Conservation (phyloP, 2,329 filamentous ascomycete species). For the Fusarium coicis region DNA sequence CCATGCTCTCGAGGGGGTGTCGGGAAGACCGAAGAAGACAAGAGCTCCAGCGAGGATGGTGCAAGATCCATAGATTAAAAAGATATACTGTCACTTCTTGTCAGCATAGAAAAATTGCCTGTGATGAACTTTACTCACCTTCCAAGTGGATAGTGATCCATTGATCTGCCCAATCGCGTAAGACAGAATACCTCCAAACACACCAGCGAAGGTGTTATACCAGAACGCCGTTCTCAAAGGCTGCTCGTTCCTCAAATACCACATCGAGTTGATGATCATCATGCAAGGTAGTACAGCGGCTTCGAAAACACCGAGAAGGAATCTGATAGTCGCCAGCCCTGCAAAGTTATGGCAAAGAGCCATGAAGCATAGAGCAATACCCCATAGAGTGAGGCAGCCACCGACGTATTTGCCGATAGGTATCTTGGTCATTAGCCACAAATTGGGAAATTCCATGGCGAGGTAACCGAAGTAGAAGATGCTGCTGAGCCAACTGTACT, state of each 20-base stretch:
- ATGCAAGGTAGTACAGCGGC: constrained; percentile 44
- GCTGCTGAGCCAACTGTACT: constrained; percentile 73
- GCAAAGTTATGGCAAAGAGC: constrained; percentile 40
- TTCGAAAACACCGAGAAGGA: constrained; percentile 46
- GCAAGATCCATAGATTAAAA: constrained; percentile 40
- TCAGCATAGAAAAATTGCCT: background rate
- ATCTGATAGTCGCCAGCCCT: constrained; percentile 40
- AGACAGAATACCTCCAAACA: constrained; percentile 47
- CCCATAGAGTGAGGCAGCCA: constrained; percentile 36
- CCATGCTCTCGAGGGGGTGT: constrained; percentile 10
- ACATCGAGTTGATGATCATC: constrained; percentile 47
- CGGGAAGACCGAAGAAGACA: constrained; percentile 2
- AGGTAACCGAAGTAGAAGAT: constrained; percentile 60
- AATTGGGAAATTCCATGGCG: constrained; percentile 58
- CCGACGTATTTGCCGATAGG: constrained; percentile 38
- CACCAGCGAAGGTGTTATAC: constrained; percentile 47
- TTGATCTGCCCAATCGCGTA: constrained; percentile 47
- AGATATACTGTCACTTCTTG: constrained; percentile 9
- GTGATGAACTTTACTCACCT: background rate
- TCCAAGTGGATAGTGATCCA: constrained; percentile 38
- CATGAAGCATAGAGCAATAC: constrained; percentile 39
- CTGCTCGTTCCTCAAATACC: constrained; percentile 48
- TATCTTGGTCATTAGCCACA: constrained; percentile 36
- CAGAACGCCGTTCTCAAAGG: constrained; percentile 48
- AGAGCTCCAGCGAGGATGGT: background rate